Conservation (phyloP, 1,284 basidiomycete species). For the Tilletiaria anomala region DNA sequence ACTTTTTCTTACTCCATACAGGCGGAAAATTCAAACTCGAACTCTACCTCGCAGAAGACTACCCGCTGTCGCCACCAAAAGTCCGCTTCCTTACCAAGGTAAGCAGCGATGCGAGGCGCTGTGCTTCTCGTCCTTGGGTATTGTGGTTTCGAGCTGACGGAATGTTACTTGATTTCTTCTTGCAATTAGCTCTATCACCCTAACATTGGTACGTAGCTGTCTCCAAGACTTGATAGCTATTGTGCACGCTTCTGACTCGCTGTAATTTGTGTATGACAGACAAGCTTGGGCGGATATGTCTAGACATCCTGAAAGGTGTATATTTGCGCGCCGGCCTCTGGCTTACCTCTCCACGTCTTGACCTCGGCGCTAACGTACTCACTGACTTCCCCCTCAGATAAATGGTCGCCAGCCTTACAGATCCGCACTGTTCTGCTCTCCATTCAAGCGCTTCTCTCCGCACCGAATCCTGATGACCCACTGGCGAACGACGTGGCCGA, state of each 20-base stretch:
- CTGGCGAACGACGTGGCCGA: constrained; percentile 83
- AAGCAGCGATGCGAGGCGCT: background rate
- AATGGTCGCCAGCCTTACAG: constrained; percentile 92
- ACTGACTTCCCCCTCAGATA: too few species aligned
- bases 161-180: background rate
- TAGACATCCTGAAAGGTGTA: constrained; percentile 93
- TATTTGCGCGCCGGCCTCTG: too few species aligned
- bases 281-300: constrained; percentile 91
- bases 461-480: constrained; percentile 98
- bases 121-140: background rate
- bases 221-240: too few species aligned
- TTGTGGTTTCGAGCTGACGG: background rate
- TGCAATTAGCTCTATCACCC: constrained; percentile 78
- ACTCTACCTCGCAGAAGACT: constrained; percentile 93
- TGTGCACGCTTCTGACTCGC: too few species aligned
- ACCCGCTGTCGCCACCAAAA: constrained; percentile 97
- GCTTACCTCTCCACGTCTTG: too few species aligned
- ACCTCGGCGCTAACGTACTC: too few species aligned
- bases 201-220: constrained; percentile 67
- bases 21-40: constrained; percentile 72
- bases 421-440: constrained; percentile 94
- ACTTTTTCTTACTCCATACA: too few species aligned
- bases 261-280: constrained; percentile 40
- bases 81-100: constrained; percentile 86
- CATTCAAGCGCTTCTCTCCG: constrained; percentile 82